Evolutionary conservation across 1,284 basidiomycete species (phyloP).

Genomic region (Ceratobasidium theobromae): DNA sequence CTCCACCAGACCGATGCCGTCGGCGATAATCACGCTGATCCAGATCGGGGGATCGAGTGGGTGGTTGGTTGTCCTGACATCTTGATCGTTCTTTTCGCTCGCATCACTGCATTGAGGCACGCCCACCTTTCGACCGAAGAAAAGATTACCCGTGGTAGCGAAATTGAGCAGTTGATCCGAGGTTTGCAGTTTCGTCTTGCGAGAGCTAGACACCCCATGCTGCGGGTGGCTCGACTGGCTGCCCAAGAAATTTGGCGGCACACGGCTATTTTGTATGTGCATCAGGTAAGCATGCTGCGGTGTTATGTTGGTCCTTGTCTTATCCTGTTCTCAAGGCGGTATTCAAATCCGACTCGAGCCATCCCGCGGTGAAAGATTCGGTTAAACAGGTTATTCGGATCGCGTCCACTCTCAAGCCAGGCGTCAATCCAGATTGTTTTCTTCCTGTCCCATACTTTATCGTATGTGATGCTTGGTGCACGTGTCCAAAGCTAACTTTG

Average conservation of each 20-base stretch:
- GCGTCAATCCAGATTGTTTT: constrained; percentile 14
- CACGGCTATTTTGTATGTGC: neutral
- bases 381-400: constrained; percentile 2
- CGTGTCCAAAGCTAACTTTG: no score
- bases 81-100: neutral
- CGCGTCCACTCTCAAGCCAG: constrained; percentile 4
- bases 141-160: neutral
- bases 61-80: constrained; percentile 8
- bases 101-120: neutral
- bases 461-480: neutral
- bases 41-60: constrained; percentile 14
- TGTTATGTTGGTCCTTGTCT: no score
- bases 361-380: neutral
- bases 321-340: neutral
- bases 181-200: neutral
- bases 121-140: neutral
- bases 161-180: neutral
- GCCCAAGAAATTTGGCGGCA: constrained; percentile 19
- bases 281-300: constrained; percentile 3
- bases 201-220: neutral
- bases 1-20: neutral
- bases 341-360: neutral
- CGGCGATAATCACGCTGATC: neutral
- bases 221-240: constrained; percentile 9
- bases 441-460: constrained; percentile 23